Evolutionary conservation across 164 flowering plant species (phyloP), one percentile per base, ranked within the genome.

Genomic region (Saururus chinensis): DNA sequence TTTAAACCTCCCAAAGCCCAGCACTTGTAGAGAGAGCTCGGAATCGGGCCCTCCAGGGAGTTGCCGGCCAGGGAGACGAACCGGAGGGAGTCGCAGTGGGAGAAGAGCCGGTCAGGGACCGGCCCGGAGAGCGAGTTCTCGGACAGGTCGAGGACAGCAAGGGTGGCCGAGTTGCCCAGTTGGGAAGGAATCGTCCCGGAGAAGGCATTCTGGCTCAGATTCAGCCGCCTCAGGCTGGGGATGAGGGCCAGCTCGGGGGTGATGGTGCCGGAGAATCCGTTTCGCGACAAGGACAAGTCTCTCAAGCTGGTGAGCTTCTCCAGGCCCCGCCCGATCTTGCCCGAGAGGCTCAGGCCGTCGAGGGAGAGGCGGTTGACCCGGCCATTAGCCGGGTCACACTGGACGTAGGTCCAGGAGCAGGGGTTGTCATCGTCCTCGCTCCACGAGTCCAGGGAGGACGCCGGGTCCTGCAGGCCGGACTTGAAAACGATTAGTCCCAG

Each of bases 401-500:
- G 45, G 0, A 92, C 63, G 76, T 62, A 78, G 1, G 60, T 60
- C 98, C 98, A 92, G 0, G 92, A 77, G 66, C 98, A 92, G 10
- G 98, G 92, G n/a, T 79, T 73, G 53, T 72, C 63, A 53, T 88
- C 95, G 57, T 92, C 95, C 70, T 85, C 86, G 60, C 61, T 85
- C 98, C 98, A 92, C 0, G 96, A 82, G 2, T 30, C 5, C 21
- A 92, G 83, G 48, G 61, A 16, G 0, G 84, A 74, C 62, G 57
- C 64, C 0, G 92, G 95, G 74, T 87, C 90, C 0, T 65, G 56
- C 14, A 88, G 66, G 59, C 61, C 83, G 51, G 96, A 76, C 66
- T 92, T 92, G 88, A 92, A 88, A 45, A 87, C 96, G 5, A 88
- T 82, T 22, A 92, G 82, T 24, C 98, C 98, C 20, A 92, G 61